Base-by-base conservation (phyloP, 2,329 filamentous ascomycete species). In the Clonostachys rhizophaga region DNA sequence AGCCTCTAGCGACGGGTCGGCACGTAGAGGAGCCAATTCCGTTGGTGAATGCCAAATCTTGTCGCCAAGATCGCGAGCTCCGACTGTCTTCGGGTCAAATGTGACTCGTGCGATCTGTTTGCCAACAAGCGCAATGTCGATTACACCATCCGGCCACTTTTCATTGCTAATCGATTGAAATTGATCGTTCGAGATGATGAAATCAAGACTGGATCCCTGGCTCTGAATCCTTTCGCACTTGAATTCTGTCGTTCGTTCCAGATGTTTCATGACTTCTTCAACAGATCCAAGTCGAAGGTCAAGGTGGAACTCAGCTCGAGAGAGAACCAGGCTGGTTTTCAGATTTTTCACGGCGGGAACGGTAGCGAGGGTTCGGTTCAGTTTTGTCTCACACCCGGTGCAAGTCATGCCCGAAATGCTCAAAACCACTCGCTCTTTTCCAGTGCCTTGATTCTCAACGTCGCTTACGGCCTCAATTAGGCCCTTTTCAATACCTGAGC, bases 171-270 rank as follows among this genome's bases (percentile, higher is more conserved):
- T 35, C n/a, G 41, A 33, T 8, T 14, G 5, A 1, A 60, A 49
- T 0, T 67, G 43, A 11, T 48, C 42, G 17, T 20, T 14, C 5
- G 56, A 34, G 1, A 72, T 61, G 14, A 79, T 55, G 4, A 86
- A 47, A 40, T 86, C 78, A 14, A 87, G 50, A 16, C 64, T 69
- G 11, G 35, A 39, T 8, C 34, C 37, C 34, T 40, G 34, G 12
- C 65, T 72, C 20, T 56, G 61, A 18, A 83, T 52, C 24, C 42
- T 44, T 16, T 44, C 42, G 30, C 46, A 48, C 33, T 40, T 44
- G 37, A 48, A 48, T 16, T 45, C 46, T n/a, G 46, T 48, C 6
- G 42, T 48, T 34, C 46, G 34, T 24, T 48, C 42, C 10, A 45
- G 42, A 33, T 44, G 42, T 18, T 35, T 40, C 34, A 48, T 33